Percentiles rank a stretch among this genome's conserved stretches.
Conservation (phyloP, 345 rosid species). For the Fremontodendron californicum region DNA sequence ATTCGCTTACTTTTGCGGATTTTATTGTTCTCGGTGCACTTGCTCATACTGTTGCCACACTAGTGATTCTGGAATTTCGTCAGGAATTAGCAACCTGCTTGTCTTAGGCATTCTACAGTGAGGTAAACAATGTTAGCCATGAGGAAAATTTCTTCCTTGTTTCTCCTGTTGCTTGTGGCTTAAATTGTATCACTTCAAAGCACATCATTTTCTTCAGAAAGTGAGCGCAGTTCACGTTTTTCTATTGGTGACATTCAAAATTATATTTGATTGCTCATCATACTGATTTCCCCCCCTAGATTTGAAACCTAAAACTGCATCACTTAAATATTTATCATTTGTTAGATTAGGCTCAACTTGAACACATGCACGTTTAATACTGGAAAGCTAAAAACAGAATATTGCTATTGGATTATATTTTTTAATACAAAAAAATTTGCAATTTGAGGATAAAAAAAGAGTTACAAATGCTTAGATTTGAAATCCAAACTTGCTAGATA, state of each 20-base stretch:
- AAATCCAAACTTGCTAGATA: too few relatives aligned
- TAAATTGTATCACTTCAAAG: too few relatives aligned
- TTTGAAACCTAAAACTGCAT: neutral
- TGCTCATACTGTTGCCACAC: constrained; percentile 73
- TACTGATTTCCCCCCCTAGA: neutral
- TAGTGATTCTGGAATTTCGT: constrained; percentile 73
- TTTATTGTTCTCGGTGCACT: constrained; percentile 85
- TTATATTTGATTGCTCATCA: neutral
- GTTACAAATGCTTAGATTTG: too few relatives aligned
- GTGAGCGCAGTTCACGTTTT: neutral
- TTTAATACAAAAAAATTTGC: too few relatives aligned
- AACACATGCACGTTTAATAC: neutral
- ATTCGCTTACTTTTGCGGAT: too few relatives aligned
- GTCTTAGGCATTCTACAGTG: neutral
- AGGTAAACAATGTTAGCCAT: neutral
- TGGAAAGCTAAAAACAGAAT: neutral
- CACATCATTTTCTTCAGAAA: too few relatives aligned
- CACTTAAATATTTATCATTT: constrained; percentile 9
- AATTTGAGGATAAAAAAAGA: too few relatives aligned
- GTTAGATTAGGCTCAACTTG: neutral
- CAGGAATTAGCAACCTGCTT: constrained; percentile 52
- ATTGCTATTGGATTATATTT: too few relatives aligned
- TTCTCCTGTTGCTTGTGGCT: too few relatives aligned
- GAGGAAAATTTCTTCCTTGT: neutral
- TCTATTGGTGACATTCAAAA: neutral